Evolutionary conservation across 2,329 filamentous ascomycete genomes (phyloP), one percentile per base, ranked within the genome.

Genomic region (Corniculantispora saksenae): DNA sequence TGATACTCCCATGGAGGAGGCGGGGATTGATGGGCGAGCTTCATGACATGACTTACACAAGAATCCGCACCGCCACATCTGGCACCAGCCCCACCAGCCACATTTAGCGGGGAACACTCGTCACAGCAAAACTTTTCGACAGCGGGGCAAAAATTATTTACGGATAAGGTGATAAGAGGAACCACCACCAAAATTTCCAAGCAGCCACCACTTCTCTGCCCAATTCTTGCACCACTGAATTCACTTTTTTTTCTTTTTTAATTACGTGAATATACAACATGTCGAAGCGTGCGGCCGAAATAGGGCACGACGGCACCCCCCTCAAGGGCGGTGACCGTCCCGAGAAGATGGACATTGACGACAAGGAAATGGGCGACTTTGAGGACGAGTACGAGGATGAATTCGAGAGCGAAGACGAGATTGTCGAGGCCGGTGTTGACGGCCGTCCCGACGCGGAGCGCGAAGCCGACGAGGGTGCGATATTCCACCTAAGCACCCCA

Each of bases 371-470:
- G 82, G 87, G 88, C 74, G 91, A 98, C 70, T 98, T 96, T 69
- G 95, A 97, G 75, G 95, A 97, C 80, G 94, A 98, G 75, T 97
- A 94, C 71, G 92, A 94, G 78, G 92, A 94, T 73, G 92, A 94
- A 75, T 94, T 91, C 71, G 94, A 97, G 83, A 97, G 83, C 73
- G 85, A 88, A 68, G 94, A 97, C 76, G 94, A 98, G 78, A 92
- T 98, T 61, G 81, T 97, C 66, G 94, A 98, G 80, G 94, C 95
- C 5, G 94, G 94, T 67, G 93, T 97, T 15, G 94, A 97, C 76
- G 94, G 94, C 21, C 83, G 93, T 69, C 94, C 94, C 35, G 94
- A 98, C 77, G 92, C 91, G 9, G 94, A 98, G 83, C 84, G 93
- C 50, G 94, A 98, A 75, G 92, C 91, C 9, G 94, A 97, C 69